Percentiles rank a stretch among this genome's conserved stretches.
Evolutionary conservation across 345 rosid species (phyloP).

Genomic region (Ricinus communis): DNA sequence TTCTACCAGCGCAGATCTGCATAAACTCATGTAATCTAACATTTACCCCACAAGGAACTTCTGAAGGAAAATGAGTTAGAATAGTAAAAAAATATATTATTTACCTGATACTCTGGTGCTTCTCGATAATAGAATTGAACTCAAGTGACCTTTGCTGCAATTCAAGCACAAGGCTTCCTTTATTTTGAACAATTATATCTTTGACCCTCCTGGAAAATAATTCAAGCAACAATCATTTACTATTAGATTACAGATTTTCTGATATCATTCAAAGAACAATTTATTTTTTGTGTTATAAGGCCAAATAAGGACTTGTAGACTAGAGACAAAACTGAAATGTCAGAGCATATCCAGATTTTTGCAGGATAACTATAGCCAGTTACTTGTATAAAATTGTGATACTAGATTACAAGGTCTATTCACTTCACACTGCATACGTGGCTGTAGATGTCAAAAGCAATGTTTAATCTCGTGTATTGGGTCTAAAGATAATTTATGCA

Average conservation of each 20-base stretch:
- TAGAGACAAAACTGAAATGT: constrained; percentile 2
- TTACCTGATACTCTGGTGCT: constrained; percentile 83
- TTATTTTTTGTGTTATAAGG: constrained; percentile 4
- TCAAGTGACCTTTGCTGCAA: constrained; percentile 98
- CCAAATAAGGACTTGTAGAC: constrained; percentile 13
- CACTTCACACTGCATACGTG: neutral
- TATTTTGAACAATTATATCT: constrained; percentile 64
- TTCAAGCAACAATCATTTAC: neutral
- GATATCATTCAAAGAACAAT: constrained; percentile 7
- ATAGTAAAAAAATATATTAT: constrained; percentile 12
- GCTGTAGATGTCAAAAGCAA: neutral
- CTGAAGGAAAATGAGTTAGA: constrained; percentile 11
- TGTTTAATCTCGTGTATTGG: neutral
- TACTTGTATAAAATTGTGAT: neutral
- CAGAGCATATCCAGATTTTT: neutral
- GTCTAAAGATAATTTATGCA: neutral
- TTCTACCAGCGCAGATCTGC: constrained; percentile 86
- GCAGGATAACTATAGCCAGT: neutral
- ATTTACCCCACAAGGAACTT: constrained; percentile 9
- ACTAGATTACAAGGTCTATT: neutral
- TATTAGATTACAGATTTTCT: constrained; percentile 1
- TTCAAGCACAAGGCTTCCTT: constrained; percentile 92
- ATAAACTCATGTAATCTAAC: constrained; percentile 29
- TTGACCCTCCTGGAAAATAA: constrained; percentile 64
- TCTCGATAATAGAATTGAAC: constrained; percentile 80